Evolutionary conservation across 2,329 filamentous ascomycete species (phyloP).

Genomic region (Claviceps digitariae): DNA sequence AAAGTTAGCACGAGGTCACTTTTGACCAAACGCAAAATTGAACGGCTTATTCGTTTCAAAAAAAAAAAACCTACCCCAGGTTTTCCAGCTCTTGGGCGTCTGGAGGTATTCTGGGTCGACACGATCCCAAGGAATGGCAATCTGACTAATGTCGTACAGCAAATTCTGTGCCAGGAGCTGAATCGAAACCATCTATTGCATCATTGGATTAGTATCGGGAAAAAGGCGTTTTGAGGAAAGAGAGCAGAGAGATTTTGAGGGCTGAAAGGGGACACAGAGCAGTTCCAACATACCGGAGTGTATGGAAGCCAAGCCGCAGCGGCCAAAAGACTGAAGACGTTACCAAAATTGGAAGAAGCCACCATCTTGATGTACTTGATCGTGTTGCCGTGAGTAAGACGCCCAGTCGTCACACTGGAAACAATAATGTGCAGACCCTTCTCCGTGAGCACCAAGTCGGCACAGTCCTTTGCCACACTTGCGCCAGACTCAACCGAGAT

Average conservation of each 20-base stretch:
- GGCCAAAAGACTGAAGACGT: slow-evolving; percentile 16
- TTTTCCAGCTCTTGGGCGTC: slow-evolving; percentile 14
- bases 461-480: slow-evolving; percentile 16
- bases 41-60: too few relatives aligned
- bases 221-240: too few relatives aligned
- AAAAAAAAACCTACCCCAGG: slow-evolving; percentile 3
- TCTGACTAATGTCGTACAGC: slow-evolving; percentile 17
- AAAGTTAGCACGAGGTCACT: not conserved
- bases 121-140: slow-evolving; percentile 17
- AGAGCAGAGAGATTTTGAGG: too few relatives aligned
- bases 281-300: slow-evolving; percentile 7
- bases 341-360: slow-evolving; percentile 18
- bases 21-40: not conserved
- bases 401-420: slow-evolving; percentile 12
- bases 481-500: slow-evolving; percentile 18
- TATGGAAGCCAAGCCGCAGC: slow-evolving; percentile 17
- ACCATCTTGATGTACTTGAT: slow-evolving; percentile 21
- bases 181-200: slow-evolving; percentile 12
- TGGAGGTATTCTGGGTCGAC: slow-evolving; percentile 15
- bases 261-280: not conserved
- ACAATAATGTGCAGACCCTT: slow-evolving; percentile 17
- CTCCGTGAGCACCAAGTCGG: slow-evolving; percentile 16
- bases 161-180: slow-evolving; percentile 17
- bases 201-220: not conserved
- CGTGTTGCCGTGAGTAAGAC: slow-evolving; percentile 16